phyloP scores from a whole-genome alignment of 2,329 filamentous ascomycete genomes.

The Penicillium thymicola region DNA sequence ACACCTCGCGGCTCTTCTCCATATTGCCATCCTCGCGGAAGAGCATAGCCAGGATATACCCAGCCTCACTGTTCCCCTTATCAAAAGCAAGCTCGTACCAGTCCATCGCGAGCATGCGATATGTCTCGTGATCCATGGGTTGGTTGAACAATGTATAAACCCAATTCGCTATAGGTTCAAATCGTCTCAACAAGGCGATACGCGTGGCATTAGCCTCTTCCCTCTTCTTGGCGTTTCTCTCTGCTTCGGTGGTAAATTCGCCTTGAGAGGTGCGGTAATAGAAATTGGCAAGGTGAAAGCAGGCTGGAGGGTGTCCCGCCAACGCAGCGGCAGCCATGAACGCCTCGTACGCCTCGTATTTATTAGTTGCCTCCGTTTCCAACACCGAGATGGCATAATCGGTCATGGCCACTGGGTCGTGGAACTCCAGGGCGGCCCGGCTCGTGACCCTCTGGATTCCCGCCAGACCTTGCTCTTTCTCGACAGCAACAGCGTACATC shows the following conservation, averaged over 20 bases:
- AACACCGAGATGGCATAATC: conserved; percentile 25
- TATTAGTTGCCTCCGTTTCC: conserved; percentile 10
- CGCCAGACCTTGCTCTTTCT: background rate
- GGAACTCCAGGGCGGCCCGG: conserved; percentile 30
- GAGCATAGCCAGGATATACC: conserved; percentile 30
- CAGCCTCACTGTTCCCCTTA: conserved; percentile 20
- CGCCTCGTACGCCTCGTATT: conserved; percentile 33
- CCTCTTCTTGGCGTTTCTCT: conserved; percentile 2
- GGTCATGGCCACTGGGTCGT: conserved; percentile 29
- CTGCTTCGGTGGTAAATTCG: conserved; percentile 22
- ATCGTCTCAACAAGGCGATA: background rate
- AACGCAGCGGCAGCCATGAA: conserved; percentile 36
- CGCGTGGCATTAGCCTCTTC: background rate
- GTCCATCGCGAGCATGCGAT: conserved; percentile 29
- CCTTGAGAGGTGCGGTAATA: conserved; percentile 35
- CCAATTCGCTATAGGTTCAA: background rate
- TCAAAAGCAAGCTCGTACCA: conserved; percentile 35
- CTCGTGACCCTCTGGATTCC: conserved; percentile 23
- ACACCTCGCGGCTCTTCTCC: conserved; percentile 13
- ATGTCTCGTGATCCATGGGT: conserved; percentile 21
- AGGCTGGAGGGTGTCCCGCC: conserved; percentile 27
- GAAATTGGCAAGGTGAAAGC: conserved; percentile 35
- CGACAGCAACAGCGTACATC: conserved; percentile 21
- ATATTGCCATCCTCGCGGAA: conserved; percentile 25
- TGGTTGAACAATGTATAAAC: conserved; percentile 11